Conservation (phyloP, 306 rosid genomes). For the Leucaena leucocephala region DNA sequence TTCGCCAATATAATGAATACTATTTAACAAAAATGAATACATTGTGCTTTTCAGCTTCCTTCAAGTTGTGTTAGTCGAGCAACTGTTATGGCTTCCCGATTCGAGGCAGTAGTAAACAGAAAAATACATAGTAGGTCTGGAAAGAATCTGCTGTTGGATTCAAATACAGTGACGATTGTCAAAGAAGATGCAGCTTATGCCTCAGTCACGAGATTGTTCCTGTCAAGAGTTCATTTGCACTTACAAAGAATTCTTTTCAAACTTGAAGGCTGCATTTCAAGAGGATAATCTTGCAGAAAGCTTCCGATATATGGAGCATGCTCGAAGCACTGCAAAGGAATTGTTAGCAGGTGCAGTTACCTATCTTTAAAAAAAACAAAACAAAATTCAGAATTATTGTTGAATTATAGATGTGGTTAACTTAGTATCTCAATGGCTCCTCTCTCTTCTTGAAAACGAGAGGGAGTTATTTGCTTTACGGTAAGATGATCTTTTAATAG, state of each 20-base stretch:
- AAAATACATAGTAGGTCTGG: slow-evolving; percentile 47
- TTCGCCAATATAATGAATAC: slow-evolving; percentile 22
- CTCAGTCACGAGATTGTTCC: slow-evolving; percentile 29
- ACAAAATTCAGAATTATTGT: neutral
- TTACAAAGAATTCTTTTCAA: slow-evolving; percentile 54
- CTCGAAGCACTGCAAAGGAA: slow-evolving; percentile 63
- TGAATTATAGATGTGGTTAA: neutral
- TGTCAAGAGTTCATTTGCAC: slow-evolving; percentile 37
- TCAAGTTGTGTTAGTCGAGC: slow-evolving; percentile 69
- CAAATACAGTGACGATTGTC: slow-evolving; percentile 9
- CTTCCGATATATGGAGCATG: slow-evolving; percentile 54
- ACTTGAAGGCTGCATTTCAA: slow-evolving; percentile 54
- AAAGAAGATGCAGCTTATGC: slow-evolving; percentile 37
- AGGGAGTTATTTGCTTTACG: neutral
- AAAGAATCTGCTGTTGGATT: slow-evolving; percentile 37
- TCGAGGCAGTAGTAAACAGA: slow-evolving; percentile 63
- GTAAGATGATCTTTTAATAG: neutral
- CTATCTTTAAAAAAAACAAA: too few relatives aligned
- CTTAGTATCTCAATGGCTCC: slow-evolving; percentile 16
- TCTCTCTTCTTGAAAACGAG: neutral
- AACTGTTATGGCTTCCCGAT: slow-evolving; percentile 69
- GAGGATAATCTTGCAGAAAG: slow-evolving; percentile 46
- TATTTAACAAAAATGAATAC: slow-evolving; percentile 19
- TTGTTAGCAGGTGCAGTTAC: slow-evolving; percentile 47
- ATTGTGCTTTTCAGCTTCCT: slow-evolving; percentile 66